Evolutionary conservation across 129 eudicot genomes (phyloP).

Genomic region (Lactuca saligna): DNA sequence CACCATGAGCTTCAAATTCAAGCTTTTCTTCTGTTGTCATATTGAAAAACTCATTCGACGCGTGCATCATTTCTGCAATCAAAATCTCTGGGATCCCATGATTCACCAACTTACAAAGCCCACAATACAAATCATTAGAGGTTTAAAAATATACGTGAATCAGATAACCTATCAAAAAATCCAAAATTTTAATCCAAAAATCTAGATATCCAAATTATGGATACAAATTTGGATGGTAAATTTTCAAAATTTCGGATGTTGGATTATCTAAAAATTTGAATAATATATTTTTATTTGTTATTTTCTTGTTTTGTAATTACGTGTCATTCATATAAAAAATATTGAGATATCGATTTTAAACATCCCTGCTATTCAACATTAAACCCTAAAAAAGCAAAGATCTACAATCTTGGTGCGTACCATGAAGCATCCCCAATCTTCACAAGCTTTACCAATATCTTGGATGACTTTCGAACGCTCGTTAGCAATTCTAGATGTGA

Average conservation of each 20-base stretch:
- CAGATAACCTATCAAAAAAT: not conserved
- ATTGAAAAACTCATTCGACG: slow-evolving; percentile 20
- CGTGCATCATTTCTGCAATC: slow-evolving; percentile 31
- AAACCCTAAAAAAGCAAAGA: not conserved
- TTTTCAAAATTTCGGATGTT: not conserved
- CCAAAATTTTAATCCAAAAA: not conserved
- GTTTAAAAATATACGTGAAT: not conserved
- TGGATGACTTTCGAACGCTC: slow-evolving; percentile 23
- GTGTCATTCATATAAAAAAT: too few species aligned
- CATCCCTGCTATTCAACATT: not conserved
- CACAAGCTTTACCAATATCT: slow-evolving; percentile 31
- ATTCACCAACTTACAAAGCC: slow-evolving; percentile 27
- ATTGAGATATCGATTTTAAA: not conserved
- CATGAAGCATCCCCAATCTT: slow-evolving; percentile 44
- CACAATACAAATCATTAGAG: not conserved
- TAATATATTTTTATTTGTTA: too few species aligned
- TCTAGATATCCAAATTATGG: not conserved
- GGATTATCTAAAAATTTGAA: not conserved
- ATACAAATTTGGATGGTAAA: not conserved
- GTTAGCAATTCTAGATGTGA: slow-evolving; percentile 16
- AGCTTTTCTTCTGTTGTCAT: slow-evolving; percentile 29
- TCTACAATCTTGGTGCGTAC: not conserved
- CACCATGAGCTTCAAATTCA: slow-evolving; percentile 27
- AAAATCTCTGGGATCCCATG: slow-evolving; percentile 25
- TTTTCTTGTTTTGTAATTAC: too few species aligned